Conservation (phyloP, 2,329 filamentous ascomycete species). For the Leptographium radiaticola region DNA sequence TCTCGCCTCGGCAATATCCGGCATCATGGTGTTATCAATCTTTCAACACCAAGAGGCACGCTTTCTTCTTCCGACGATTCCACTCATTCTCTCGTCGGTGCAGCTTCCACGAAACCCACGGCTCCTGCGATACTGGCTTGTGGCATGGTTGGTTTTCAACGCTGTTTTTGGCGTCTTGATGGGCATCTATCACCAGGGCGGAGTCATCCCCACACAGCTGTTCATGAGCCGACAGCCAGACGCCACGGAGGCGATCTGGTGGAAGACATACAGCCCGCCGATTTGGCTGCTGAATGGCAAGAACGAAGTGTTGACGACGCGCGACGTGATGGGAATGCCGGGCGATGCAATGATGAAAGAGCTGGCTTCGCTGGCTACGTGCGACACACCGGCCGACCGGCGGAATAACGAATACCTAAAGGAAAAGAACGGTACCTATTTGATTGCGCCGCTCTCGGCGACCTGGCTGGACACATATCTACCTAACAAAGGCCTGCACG, state of each 20-base stretch:
- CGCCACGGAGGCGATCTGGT: conserved; percentile 62
- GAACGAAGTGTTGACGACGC: conserved; percentile 56
- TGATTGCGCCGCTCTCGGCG: conserved; percentile 63
- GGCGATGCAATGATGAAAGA: conserved; percentile 46
- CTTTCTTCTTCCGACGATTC: conserved; percentile 63
- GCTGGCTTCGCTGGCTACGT: conserved; percentile 46
- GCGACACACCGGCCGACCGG: conserved; percentile 44
- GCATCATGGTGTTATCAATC: conserved; percentile 54
- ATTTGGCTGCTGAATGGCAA: conserved; percentile 69
- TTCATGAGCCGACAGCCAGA: conserved; percentile 59
- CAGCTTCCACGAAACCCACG: conserved; percentile 45
- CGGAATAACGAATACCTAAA: conserved; percentile 43
- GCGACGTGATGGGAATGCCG: conserved; percentile 61
- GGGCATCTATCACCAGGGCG: conserved; percentile 74
- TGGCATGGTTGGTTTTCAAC: conserved; percentile 58
- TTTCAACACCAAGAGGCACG: conserved; percentile 73
- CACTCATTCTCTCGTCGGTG: conserved; percentile 63
- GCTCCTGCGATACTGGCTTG: conserved; percentile 40
- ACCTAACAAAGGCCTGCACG: conserved; percentile 42
- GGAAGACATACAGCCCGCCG: conserved; percentile 76
- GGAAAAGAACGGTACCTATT: conserved; percentile 50
- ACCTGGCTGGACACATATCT: conserved; percentile 55
- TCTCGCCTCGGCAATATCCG: conserved; percentile 62
- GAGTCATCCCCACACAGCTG: conserved; percentile 61
- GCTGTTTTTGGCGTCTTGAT: conserved; percentile 54